Evolutionary conservation across 257 asterid genomes (phyloP).

Genomic region (Przewalskia tangutica): DNA sequence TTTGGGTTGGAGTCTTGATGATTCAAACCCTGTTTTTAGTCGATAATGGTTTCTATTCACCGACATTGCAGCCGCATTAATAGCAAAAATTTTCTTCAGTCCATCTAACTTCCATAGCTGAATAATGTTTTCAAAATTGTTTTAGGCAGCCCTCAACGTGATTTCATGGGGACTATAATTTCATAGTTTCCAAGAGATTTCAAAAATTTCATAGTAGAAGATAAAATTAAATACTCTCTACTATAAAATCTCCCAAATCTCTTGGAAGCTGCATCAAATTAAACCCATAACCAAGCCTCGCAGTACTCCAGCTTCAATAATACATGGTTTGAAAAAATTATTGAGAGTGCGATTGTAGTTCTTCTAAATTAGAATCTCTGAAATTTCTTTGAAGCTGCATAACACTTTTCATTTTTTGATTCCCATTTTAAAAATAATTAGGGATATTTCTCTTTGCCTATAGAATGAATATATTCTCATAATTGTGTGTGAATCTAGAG

Average conservation of each 20-base stretch:
- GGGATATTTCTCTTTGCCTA: not conserved
- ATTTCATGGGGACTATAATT: not conserved
- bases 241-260: not conserved
- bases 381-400: not conserved
- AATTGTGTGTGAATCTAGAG: not conserved
- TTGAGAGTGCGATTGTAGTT: not conserved
- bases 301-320: not conserved
- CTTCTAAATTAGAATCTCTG: not conserved
- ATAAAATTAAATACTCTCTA: not conserved
- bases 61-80: not conserved
- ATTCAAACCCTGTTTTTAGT: not conserved
- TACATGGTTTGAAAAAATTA: not conserved
- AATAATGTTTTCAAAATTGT: not conserved
- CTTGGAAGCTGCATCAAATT: not conserved
- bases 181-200: not conserved
- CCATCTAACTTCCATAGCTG: not conserved
- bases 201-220: not conserved
- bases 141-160: not conserved
- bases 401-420: not conserved
- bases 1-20: not conserved
- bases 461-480: not conserved
- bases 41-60: not conserved
- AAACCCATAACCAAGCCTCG: not conserved
- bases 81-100: not conserved
- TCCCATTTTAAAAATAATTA: not conserved